Base-by-base conservation (phyloP, 129 eudicot species). In the Saussurea involucrata region DNA sequence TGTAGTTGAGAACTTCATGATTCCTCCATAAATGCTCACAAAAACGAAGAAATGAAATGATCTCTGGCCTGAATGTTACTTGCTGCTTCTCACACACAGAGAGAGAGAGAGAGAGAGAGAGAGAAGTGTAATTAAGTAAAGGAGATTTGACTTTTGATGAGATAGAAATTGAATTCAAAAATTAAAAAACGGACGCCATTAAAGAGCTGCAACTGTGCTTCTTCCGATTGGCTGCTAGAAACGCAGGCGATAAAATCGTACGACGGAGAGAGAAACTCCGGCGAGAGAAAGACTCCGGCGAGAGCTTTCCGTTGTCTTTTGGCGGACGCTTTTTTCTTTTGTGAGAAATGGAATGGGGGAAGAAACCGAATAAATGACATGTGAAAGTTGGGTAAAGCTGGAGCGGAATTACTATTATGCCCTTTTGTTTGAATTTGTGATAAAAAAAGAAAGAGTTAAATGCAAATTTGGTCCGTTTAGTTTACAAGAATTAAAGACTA, bases 21-120 rank as follows among this genome's bases (percentile, higher is more conserved):
- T 42, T 40, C 55, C 24, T 20, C 34, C 74, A 68, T 77, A 31
- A 77, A 77, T 77, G 81, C 68, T 57, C 53, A 66, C 53, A 29
- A 10, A 77, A 53, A 77, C 75, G 69, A 74, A 68, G 75, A 55
- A 67, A 68, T 68, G 15, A 53, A 67, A 77, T 77, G 74, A 76
- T 76, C 34, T 68, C 27, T 77, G 58, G 12, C 18, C 24, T 29
- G 68, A 76, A 76, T 18, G 32, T 12, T 66, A 66, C 18, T 66
- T 46, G 70, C 53, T 66, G 66, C 66, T 46, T 40, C 65, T 66
- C 66, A 3, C 24, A 61, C 17, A 60, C 10, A 36, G 42, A 36
- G 69, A 36, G 21, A 55, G 57, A 60, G 29, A 27, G 29, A 27
- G 63, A 42, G 63, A 28, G 63, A 40, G 65, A 42, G 64, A 28